Evolutionary conservation across 129 eudicot species (phyloP), one percentile per base, ranked within the genome.

Genomic region (Gnaphalium uliginosum): DNA sequence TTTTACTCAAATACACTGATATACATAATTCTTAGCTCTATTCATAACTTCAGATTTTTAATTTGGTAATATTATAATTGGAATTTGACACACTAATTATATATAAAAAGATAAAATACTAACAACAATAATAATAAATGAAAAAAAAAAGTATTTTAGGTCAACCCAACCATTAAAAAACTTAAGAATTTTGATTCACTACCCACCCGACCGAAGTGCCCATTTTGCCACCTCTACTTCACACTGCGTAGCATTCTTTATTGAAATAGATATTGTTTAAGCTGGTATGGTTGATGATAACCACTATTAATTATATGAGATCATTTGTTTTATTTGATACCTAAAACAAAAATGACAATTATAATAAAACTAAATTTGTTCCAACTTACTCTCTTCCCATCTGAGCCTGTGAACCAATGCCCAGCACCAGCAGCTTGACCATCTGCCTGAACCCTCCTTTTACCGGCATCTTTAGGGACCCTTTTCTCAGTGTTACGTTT

Each of bases 391-490:
- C 73, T 88, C 85, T 82, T 86, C 64, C 96, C 96, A 68, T 82
- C 85, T 50, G 78, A 66, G 74, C 64, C 81, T 46, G 86, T 88
- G 75, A 78, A 85, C 98, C 98, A 93, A 68, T 87, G 92, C 22
- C 69, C 69, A 59, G 26, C 24, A 72, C 51, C 22, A 74, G 77
- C 73, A 79, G 90, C 81, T 80, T 83, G 82, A 51, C 87, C 86
- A 64, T 63, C 85, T 60, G 92, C 96, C 61, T 85, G 92, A 78
- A 88, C 95, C 81, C 92, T 88, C 83, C 96, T 85, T 76, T 82
- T 85, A 41, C 95, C 90, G 75, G 90, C 96, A 84, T 82, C 90
- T 85, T 84, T 87, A 26, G 96, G 85, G 75, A 71, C 74, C 41
- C 73, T 81, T 72, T 66, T 79, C 21, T 58, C 60, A 60, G 60